Conservation (phyloP, 441 rosid species). For the Melastoma candidum region DNA sequence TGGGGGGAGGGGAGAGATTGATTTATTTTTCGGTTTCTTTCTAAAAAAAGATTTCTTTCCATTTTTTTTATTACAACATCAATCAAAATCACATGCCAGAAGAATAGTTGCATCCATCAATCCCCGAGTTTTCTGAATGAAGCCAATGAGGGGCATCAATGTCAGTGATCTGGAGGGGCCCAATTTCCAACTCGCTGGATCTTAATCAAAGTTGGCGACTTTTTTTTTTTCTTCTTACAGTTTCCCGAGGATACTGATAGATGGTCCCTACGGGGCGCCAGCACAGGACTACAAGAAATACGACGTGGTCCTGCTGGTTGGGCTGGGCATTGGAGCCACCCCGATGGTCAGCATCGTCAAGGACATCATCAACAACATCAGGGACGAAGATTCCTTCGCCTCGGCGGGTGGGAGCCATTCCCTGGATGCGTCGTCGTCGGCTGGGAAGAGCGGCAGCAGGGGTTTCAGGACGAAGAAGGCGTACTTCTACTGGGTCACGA, state of each 20-base stretch:
- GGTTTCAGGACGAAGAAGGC: constrained; percentile 67
- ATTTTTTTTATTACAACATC: too few relatives aligned
- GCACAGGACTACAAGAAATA: constrained; percentile 93
- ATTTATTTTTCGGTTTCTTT: too few relatives aligned
- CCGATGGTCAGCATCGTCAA: constrained; percentile 95
- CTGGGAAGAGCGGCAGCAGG: constrained; percentile 20
- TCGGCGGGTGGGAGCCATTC: background rate
- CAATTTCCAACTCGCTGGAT: background rate
- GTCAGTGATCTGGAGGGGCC: too few relatives aligned
- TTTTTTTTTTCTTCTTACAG: constrained; percentile 19
- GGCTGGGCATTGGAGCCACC: constrained; percentile 92
- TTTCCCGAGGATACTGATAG: constrained; percentile 71
- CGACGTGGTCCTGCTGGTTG: constrained; percentile 77
- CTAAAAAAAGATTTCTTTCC: too few relatives aligned
- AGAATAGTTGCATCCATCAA: too few relatives aligned
- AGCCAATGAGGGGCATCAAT: too few relatives aligned
- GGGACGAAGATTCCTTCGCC: constrained; percentile 23
- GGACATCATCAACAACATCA: constrained; percentile 82
- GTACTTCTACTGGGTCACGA: constrained; percentile 87
- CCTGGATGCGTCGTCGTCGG: constrained; percentile 21
- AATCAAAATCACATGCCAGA: too few relatives aligned
- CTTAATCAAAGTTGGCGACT: background rate
- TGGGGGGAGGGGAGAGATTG: too few relatives aligned
- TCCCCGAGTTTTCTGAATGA: too few relatives aligned
- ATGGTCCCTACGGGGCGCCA: constrained; percentile 97